These are phyloP conservation scores for Alloascoidea hylecoeti DNA, from an alignment of 805 yeast genomes.

Conservation along the genomic window DNA sequence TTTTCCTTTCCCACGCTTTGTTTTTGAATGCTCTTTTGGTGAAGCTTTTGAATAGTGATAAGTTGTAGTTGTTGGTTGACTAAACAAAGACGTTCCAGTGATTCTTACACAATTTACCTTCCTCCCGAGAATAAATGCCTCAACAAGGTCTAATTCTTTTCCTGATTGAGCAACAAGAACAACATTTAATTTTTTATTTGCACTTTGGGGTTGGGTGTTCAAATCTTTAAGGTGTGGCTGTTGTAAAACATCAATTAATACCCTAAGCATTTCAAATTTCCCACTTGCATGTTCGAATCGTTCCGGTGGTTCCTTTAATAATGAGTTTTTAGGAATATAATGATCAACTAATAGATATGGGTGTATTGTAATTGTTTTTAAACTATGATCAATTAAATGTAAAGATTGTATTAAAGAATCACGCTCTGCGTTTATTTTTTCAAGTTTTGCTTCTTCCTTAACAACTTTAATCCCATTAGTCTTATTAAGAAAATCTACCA, in stretches of 20 bases:
- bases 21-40: too few relatives aligned
- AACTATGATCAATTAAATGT: neutral
- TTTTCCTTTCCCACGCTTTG: too few relatives aligned
- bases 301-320: slow-evolving; percentile 52
- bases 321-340: slow-evolving; percentile 55
- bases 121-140: slow-evolving; percentile 55
- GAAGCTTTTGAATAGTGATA: neutral
- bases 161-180: slow-evolving; percentile 43
- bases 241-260: slow-evolving; percentile 24
- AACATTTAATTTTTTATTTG: slow-evolving; percentile 20
- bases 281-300: slow-evolving; percentile 39
- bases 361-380: slow-evolving; percentile 41
- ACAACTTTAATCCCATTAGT: too few relatives aligned
- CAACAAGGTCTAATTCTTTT: slow-evolving; percentile 61
- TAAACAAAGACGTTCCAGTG: slow-evolving; percentile 44
- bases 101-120: slow-evolving; percentile 41
- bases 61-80: slow-evolving; percentile 19
- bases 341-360: slow-evolving; percentile 66
- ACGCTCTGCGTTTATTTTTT: neutral
- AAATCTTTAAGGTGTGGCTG: too few relatives aligned
- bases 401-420: neutral
- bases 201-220: too few relatives aligned
- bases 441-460: neutral
- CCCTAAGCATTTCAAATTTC: slow-evolving; percentile 41
- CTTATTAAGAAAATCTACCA: too few relatives aligned